Conservation (phyloP, 2,329 filamentous ascomycete species). For the Alternaria angustiovoidea region DNA sequence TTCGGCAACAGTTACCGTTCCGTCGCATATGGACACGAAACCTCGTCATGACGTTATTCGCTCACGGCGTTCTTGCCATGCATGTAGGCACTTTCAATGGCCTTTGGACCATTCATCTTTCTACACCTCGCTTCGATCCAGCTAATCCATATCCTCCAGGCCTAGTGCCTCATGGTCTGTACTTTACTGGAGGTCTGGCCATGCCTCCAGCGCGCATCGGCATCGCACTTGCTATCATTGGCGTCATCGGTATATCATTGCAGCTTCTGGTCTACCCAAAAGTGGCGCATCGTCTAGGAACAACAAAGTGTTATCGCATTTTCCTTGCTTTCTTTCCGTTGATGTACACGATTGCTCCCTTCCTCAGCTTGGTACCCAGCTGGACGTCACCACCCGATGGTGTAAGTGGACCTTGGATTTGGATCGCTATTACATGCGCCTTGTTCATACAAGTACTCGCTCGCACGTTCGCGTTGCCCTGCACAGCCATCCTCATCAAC, state of each 20-base stretch:
- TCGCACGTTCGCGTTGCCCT: constrained; percentile 63
- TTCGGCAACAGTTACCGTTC: constrained; percentile 53
- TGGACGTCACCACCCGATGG: constrained; percentile 49
- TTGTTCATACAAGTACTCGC: constrained; percentile 57
- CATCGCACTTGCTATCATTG: constrained; percentile 58
- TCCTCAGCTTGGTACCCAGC: constrained; percentile 54
- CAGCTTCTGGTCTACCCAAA: constrained; percentile 58
- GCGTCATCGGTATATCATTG: constrained; percentile 56
- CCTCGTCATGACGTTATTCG: constrained; percentile 54
- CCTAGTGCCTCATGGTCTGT: constrained; percentile 49
- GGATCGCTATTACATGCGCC: constrained; percentile 53
- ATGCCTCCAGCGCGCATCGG: constrained; percentile 59
- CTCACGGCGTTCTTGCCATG: constrained; percentile 57
- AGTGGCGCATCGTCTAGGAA: constrained; percentile 54
- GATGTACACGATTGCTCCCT: constrained; percentile 55
- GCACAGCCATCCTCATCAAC: constrained; percentile 61
- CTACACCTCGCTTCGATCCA: constrained; percentile 54
- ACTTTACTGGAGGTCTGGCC: constrained; percentile 60
- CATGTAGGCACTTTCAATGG: constrained; percentile 60
- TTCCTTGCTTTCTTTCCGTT: constrained; percentile 56
- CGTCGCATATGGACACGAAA: constrained; percentile 58
- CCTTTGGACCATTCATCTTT: constrained; percentile 61
- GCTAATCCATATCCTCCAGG: constrained; percentile 41
- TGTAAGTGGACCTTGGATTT: constrained; percentile 53
- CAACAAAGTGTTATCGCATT: constrained; percentile 51